These are phyloP conservation scores for Clohesyomyces aquaticus DNA, from an alignment of 495 filamentous ascomycete genomes.

Conservation along the genomic window DNA sequence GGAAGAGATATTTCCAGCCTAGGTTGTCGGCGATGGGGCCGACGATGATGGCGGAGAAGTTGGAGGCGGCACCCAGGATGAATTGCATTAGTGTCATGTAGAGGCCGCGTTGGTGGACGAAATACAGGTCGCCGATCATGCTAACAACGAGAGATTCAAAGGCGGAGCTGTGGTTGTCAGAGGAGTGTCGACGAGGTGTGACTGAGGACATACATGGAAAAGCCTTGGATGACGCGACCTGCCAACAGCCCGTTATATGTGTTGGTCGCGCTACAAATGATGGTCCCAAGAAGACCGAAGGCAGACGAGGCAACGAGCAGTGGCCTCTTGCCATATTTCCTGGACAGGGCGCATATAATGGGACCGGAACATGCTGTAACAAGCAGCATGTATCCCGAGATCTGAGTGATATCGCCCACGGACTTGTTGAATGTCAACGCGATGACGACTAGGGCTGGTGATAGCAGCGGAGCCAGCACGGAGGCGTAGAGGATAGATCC, in stretches of 20 bases:
- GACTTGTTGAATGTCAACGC: constrained; percentile 27
- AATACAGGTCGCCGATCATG: constrained; percentile 39
- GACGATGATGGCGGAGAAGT: constrained; percentile 34
- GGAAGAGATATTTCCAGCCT: constrained; percentile 41
- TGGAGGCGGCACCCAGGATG: constrained; percentile 37
- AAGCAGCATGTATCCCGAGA: constrained; percentile 36
- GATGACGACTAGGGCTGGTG: constrained; percentile 33
- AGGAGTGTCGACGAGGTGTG: neutral
- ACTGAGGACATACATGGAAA: constrained; percentile 22
- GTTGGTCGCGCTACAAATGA: constrained; percentile 26
- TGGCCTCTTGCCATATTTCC: constrained; percentile 38
- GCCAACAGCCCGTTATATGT: constrained; percentile 34
- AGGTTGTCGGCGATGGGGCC: constrained; percentile 37
- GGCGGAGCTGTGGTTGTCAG: constrained; percentile 20
- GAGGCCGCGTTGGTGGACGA: constrained; percentile 40
- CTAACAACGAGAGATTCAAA: constrained; percentile 37
- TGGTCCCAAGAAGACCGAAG: constrained; percentile 33
- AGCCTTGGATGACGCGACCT: constrained; percentile 34
- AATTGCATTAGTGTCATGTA: constrained; percentile 37
- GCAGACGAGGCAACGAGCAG: constrained; percentile 19
- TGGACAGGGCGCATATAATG: constrained; percentile 26
- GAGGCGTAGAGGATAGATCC: constrained; percentile 25
- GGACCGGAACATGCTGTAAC: constrained; percentile 32
- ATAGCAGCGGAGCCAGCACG: constrained; percentile 31
- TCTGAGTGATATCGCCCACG: constrained; percentile 32